Evolutionary conservation across 1,284 basidiomycete genomes (phyloP).

Genomic region (Irpex rosettiformis): DNA sequence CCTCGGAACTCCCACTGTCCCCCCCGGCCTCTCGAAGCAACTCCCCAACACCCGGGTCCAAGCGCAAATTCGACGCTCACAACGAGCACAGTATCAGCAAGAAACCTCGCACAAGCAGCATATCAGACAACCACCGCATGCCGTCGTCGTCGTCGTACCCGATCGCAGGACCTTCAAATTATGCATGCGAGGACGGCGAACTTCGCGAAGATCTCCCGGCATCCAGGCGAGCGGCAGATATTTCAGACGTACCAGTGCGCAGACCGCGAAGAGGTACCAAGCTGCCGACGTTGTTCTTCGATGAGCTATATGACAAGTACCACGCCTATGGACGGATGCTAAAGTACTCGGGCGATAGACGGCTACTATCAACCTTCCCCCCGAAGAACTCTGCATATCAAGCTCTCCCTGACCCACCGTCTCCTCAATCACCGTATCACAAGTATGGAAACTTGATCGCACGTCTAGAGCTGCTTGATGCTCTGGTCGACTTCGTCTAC

Average conservation of each 20-base stretch:
- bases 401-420: conserved; percentile 57
- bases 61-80: conserved; percentile 56
- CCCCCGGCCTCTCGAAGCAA: conserved; percentile 61
- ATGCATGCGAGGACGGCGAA: conserved; percentile 32
- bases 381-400: conserved; percentile 59
- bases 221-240: conserved; percentile 9
- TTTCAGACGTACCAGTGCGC: conserved; percentile 54
- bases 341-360: conserved; percentile 73
- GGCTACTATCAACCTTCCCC: conserved; percentile 69
- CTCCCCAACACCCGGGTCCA: conserved; percentile 53
- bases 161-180: conserved; percentile 16
- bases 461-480: conserved; percentile 70
- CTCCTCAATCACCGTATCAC: conserved; percentile 62
- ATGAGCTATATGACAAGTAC: conserved; percentile 57
- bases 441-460: conserved; percentile 68
- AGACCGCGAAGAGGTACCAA: conserved; percentile 57
- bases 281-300: conserved; percentile 17
- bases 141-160: conserved; percentile 22
- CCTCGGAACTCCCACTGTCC: conserved; percentile 62
- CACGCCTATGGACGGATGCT: conserved; percentile 59
- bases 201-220: conserved; percentile 28
- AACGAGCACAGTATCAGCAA: conserved; percentile 44
- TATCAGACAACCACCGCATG: conserved; percentile 32
- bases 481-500: conserved; percentile 71
- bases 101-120: conserved; percentile 47